Percentiles rank a stretch among this genome's conserved stretches.
Conservation (phyloP, 2,329 filamentous ascomycete species). For the Colletotrichum chlorophyti region DNA sequence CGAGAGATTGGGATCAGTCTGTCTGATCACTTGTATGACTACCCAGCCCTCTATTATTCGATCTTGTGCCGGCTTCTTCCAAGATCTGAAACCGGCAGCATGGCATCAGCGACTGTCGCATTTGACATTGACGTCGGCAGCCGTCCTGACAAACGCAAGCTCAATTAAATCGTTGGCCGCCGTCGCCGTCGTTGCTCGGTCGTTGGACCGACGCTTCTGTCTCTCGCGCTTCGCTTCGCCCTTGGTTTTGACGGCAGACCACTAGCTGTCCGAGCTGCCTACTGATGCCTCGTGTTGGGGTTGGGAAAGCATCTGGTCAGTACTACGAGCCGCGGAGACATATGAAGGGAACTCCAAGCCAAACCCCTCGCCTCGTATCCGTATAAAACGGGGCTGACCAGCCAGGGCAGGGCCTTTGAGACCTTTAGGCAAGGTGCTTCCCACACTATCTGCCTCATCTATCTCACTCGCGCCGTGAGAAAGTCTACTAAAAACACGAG, state of each 20-base stretch:
- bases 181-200: background rate
- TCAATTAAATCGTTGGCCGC: no score
- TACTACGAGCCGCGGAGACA: slow-evolving; percentile 3
- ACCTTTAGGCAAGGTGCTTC: no score
- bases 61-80: background rate
- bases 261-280: no score
- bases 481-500: slow-evolving; percentile 12
- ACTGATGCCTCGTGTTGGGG: no score
- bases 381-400: slow-evolving; percentile 25
- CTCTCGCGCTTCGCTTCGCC: slow-evolving; percentile 1
- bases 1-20: no score
- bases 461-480: background rate
- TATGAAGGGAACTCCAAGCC: slow-evolving; percentile 18
- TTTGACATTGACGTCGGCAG: background rate
- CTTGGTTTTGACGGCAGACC: no score
- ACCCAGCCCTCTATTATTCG: no score
- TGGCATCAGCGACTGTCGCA: slow-evolving; percentile 17
- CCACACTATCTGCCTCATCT: background rate
- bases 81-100: background rate
- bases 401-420: background rate
- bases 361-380: slow-evolving; percentile 20
- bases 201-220: slow-evolving; percentile 3
- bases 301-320: no score
- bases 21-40: no score
- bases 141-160: background rate